Conservation (phyloP, 2,329 filamentous ascomycete genomes). For the Penicillium digitatum region DNA sequence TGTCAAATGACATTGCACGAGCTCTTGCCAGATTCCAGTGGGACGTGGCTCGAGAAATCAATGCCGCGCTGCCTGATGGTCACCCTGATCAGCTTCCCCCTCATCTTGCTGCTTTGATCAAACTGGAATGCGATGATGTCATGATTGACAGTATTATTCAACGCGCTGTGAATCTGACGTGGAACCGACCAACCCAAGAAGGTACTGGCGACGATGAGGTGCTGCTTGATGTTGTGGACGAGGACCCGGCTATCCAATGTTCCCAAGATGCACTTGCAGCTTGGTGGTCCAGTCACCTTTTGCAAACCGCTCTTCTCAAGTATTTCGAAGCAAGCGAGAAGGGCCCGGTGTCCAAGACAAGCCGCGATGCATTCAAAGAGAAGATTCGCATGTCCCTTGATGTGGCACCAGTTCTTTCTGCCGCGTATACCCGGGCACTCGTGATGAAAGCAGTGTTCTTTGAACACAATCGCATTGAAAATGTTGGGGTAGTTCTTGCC, state of each 20-base stretch:
- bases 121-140: constrained; percentile 77
- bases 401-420: constrained; percentile 73
- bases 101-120: constrained; percentile 70
- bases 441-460: constrained; percentile 58
- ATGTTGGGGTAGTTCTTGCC: constrained; percentile 53
- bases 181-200: constrained; percentile 72
- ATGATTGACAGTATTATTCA: constrained; percentile 74
- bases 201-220: constrained; percentile 61
- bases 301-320: constrained; percentile 65
- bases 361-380: constrained; percentile 44
- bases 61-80: constrained; percentile 45
- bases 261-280: constrained; percentile 86
- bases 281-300: constrained; percentile 75
- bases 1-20: constrained; percentile 66
- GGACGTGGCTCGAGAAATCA: constrained; percentile 70
- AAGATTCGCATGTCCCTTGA: constrained; percentile 66
- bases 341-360: constrained; percentile 40
- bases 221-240: constrained; percentile 76
- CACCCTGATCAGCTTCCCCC: constrained; percentile 67
- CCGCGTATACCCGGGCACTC: constrained; percentile 58
- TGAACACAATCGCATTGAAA: constrained; percentile 49
- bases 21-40: constrained; percentile 73
- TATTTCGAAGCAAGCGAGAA: constrained; percentile 57
- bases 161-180: constrained; percentile 83
- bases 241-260: constrained; percentile 78